These are phyloP conservation scores for Phytophthora pluvialis DNA, from an alignment of 352 stramenopile genomes.

Conservation along the genomic window DNA sequence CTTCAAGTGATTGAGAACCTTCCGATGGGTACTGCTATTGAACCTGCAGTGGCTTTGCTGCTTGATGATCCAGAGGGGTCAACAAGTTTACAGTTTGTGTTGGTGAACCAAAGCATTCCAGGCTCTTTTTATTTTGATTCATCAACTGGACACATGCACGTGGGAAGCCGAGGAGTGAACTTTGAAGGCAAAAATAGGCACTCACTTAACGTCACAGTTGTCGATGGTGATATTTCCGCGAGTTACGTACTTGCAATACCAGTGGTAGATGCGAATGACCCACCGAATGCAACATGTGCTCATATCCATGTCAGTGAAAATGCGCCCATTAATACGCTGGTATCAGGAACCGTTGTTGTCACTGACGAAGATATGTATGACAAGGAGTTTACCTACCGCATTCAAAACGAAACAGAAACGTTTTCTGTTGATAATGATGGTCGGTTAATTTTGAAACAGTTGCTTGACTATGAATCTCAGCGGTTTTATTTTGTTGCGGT, in stretches of 20 bases:
- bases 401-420: constrained; percentile 24
- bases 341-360: constrained; percentile 11
- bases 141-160: constrained; percentile 35
- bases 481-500: constrained; percentile 35
- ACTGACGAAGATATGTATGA: constrained; percentile 32
- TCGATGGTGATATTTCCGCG: constrained; percentile 10
- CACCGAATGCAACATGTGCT: constrained; percentile 20
- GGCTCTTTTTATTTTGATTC: constrained; percentile 60
- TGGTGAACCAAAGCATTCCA: constrained; percentile 43
- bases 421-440: constrained; percentile 46
- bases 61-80: constrained; percentile 35
- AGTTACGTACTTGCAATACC: constrained; percentile 19
- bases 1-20: constrained; percentile 28
- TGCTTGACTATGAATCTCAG: constrained; percentile 48
- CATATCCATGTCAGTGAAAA: constrained; percentile 30
- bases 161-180: constrained; percentile 39
- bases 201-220: constrained; percentile 18
- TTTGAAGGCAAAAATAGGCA: constrained; percentile 38
- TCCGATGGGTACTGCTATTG: constrained; percentile 4
- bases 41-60: constrained; percentile 13
- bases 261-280: constrained; percentile 29
- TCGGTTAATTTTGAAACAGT: constrained; percentile 34
- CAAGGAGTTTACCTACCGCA: constrained; percentile 23
- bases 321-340: constrained; percentile 16
- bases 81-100: constrained; percentile 24